Evolutionary conservation across 2,329 filamentous ascomycete genomes (phyloP).

Genomic region (Metarhizium robertsii): DNA sequence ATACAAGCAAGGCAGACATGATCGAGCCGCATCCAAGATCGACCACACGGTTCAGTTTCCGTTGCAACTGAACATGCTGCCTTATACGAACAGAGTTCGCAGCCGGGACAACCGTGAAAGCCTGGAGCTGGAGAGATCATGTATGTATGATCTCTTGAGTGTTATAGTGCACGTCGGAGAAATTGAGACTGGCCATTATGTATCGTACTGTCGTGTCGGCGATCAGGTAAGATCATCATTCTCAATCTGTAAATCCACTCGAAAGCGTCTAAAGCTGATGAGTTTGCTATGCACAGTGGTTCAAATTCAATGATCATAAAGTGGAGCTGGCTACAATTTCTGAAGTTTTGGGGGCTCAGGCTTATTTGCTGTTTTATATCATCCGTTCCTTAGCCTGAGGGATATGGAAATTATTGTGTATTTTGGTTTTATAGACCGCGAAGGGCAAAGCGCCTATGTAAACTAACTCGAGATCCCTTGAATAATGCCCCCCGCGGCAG

Average conservation of each 20-base stretch:
- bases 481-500: no score
- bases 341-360: conserved; percentile 77
- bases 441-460: no score
- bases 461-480: no score
- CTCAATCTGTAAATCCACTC: conserved; percentile 7
- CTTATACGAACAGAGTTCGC: conserved; percentile 67
- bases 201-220: conserved; percentile 77
- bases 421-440: neutral
- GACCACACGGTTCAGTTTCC: conserved; percentile 82
- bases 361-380: conserved; percentile 86
- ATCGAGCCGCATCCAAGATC: conserved; percentile 73
- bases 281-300: conserved; percentile 53
- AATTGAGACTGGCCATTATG: conserved; percentile 86
- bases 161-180: conserved; percentile 91
- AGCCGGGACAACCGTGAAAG: conserved; percentile 40
- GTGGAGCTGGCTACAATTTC: conserved; percentile 76
- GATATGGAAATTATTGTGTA: neutral
- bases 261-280: neutral
- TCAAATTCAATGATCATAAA: conserved; percentile 90
- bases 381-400: conserved; percentile 45
- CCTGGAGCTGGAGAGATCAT: conserved; percentile 52
- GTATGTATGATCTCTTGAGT: conserved; percentile 77
- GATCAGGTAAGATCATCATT: conserved; percentile 39
- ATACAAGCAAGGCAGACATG: conserved; percentile 55
- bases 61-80: conserved; percentile 77